Evolutionary conservation across 2,329 filamentous ascomycete species (phyloP).

Genomic region (Verticillium nubilum): DNA sequence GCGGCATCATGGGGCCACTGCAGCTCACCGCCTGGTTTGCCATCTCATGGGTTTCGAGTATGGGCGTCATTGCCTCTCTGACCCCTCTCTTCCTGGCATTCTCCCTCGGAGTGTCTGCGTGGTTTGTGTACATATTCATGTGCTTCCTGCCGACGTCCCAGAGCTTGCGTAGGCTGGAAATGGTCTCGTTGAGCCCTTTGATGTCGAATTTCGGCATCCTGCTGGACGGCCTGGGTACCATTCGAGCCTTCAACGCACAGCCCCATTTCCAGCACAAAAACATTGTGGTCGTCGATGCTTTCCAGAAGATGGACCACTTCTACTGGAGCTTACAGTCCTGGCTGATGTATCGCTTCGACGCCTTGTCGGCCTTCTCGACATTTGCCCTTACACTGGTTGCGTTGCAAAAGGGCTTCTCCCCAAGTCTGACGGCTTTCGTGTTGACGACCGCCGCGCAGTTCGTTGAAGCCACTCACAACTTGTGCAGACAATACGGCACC

Average conservation of each 20-base stretch:
- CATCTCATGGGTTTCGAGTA: conserved; percentile 66
- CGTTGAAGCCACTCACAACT: conserved; percentile 62
- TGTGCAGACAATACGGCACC: conserved; percentile 77
- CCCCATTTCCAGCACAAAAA: conserved; percentile 74
- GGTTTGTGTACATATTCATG: conserved; percentile 70
- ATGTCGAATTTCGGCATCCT: conserved; percentile 92
- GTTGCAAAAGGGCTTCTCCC: conserved; percentile 66
- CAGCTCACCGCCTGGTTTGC: conserved; percentile 64
- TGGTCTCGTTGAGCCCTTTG: conserved; percentile 81
- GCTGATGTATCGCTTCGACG: conserved; percentile 75
- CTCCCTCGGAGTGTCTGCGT: conserved; percentile 58
- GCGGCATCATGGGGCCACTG: conserved; percentile 72
- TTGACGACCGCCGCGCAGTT: conserved; percentile 66
- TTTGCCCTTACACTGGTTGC: conserved; percentile 70
- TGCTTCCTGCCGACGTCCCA: conserved; percentile 79
- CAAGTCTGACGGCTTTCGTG: conserved; percentile 79
- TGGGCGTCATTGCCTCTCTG: conserved; percentile 72
- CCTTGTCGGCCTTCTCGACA: conserved; percentile 66
- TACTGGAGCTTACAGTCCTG: conserved; percentile 87
- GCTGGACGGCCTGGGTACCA: conserved; percentile 78
- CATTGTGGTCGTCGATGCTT: conserved; percentile 75
- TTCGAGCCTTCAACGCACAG: conserved; percentile 77
- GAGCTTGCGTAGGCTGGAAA: conserved; percentile 76
- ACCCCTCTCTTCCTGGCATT: conserved; percentile 74
- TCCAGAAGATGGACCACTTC: conserved; percentile 94